phyloP scores from a whole-genome alignment of 805 yeast species.

The Starmerella bombicola region DNA sequence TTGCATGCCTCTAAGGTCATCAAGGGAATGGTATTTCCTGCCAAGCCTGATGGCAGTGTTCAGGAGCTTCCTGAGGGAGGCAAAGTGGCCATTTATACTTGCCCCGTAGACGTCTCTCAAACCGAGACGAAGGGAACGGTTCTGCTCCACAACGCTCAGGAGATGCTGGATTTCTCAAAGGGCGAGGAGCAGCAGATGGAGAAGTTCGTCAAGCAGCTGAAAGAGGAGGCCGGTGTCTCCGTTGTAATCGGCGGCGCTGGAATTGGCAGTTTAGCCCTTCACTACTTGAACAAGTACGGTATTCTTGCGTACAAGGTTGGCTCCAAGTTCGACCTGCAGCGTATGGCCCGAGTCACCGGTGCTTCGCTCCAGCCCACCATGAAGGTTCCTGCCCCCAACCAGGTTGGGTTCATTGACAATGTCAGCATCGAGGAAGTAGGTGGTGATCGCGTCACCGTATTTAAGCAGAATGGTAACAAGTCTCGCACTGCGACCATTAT shows the following conservation, averaged over 20 bases:
- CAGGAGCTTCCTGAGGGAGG: conserved; percentile 49
- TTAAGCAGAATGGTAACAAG: conserved; percentile 54
- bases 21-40: conserved; percentile 95
- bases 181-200: conserved; percentile 95
- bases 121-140: conserved; percentile 99
- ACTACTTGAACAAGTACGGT: conserved; percentile 76
- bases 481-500: conserved; percentile 88
- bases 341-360: conserved; percentile 92
- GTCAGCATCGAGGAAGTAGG: conserved; percentile 92
- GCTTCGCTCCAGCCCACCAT: conserved; percentile 96
- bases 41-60: conserved; percentile 89
- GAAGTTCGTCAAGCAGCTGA: conserved; percentile 65
- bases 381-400: conserved; percentile 68
- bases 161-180: conserved; percentile 88
- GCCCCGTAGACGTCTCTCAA: conserved; percentile 87
- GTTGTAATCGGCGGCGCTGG: conserved; percentile 92
- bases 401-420: conserved; percentile 74
- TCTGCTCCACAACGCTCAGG: conserved; percentile 85
- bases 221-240: conserved; percentile 51
- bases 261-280: conserved; percentile 84
- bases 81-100: conserved; percentile 83
- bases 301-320: conserved; percentile 81
- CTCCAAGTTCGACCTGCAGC: conserved; percentile 85
- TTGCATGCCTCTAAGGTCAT: conserved; percentile 63
- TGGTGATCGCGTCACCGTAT: conserved; percentile 90